Evolutionary conservation across 2,329 filamentous ascomycete genomes (phyloP).

Genomic region (Akanthomyces dipterigenus): DNA sequence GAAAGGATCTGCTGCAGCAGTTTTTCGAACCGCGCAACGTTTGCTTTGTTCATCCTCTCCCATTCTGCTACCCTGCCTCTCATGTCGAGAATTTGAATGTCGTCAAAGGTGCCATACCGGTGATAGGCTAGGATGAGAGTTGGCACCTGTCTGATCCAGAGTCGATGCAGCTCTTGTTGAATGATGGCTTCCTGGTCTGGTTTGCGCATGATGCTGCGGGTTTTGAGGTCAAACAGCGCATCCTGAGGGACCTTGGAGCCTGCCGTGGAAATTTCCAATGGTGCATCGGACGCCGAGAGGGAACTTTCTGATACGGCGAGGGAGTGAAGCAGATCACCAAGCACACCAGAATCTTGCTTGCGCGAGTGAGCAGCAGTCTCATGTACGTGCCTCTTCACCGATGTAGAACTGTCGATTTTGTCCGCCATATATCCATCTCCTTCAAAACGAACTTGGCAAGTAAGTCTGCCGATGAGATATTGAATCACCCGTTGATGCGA

Average conservation of each 20-base stretch:
- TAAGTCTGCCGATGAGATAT: constrained; percentile 50
- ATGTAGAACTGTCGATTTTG: too few species aligned
- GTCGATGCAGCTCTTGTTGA: constrained; percentile 27
- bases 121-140: constrained; percentile 32
- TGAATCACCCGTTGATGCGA: constrained; percentile 57
- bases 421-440: constrained; percentile 46
- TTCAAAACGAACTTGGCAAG: constrained; percentile 43
- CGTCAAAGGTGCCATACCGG: constrained; percentile 23
- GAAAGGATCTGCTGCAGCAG: too few species aligned
- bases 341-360: background rate
- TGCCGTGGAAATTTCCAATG: constrained; percentile 13
- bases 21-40: too few species aligned
- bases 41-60: too few species aligned
- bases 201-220: constrained; percentile 21
- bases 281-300: constrained; percentile 11
- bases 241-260: constrained; percentile 21
- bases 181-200: constrained; percentile 19
- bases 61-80: too few species aligned
- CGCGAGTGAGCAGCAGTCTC: too few species aligned
- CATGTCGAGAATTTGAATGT: too few species aligned
- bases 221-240: constrained; percentile 34
- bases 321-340: background rate
- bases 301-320: background rate
- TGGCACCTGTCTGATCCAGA: constrained; percentile 30
- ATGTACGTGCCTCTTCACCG: too few species aligned